Percentiles rank a stretch among this genome's conserved stretches.
Conservation (phyloP, 306 rosid genomes). For the Castanea sativa region DNA sequence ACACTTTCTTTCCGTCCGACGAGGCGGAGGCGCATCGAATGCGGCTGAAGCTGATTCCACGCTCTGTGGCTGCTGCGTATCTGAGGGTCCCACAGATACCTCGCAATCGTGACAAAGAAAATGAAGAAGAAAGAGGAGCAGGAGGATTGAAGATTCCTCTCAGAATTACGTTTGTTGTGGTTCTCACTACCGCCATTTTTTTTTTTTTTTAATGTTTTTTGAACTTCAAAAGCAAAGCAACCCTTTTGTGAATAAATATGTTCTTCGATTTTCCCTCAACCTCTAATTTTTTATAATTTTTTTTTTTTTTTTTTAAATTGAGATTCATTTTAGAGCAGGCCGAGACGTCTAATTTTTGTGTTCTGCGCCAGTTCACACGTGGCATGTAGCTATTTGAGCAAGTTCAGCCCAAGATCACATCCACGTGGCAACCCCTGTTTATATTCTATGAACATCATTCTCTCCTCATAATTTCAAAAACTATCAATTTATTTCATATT, state of each 20-base stretch:
- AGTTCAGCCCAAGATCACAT: no score
- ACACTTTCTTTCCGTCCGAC: conserved; percentile 46
- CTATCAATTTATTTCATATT: no score
- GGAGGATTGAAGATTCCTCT: conserved; percentile 38
- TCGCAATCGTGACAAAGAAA: conserved; percentile 21
- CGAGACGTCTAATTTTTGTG: no score
- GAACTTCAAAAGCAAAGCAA: not conserved
- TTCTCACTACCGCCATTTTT: conserved; percentile 49
- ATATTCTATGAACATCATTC: no score
- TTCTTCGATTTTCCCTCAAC: not conserved
- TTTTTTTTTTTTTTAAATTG: no score
- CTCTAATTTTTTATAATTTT: not conserved
- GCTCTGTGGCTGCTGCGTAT: not conserved
- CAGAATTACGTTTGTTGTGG: conserved; percentile 35
- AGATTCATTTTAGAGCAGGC: no score
- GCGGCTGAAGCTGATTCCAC: conserved; percentile 27
- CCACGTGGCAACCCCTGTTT: no score
- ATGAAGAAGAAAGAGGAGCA: conserved; percentile 8
- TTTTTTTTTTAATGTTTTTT: not conserved
- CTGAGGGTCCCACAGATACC: not conserved
- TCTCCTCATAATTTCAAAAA: no score
- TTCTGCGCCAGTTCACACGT: no score
- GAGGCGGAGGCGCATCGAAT: conserved; percentile 58
- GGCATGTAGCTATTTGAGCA: no score
- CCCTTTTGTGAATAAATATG: not conserved